phyloP scores from a whole-genome alignment of 257 asterid species.

The Petunia secreta region DNA sequence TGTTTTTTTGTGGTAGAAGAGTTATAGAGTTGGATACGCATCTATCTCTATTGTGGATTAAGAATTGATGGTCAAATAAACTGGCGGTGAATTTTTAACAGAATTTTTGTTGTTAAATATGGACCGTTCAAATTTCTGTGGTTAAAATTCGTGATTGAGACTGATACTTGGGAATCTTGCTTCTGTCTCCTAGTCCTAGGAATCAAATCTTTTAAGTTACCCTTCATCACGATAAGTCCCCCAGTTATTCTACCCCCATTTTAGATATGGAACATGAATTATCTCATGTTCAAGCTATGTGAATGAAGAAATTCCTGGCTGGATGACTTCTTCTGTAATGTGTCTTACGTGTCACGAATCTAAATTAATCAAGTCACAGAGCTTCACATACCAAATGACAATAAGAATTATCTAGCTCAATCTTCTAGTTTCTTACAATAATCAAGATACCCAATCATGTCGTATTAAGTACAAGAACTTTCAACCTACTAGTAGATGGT shows the following conservation, averaged over 20 bases:
- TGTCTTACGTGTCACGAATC: too few species aligned
- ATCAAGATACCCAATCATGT: neutral
- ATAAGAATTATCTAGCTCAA: neutral
- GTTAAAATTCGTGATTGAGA: conserved; percentile 2
- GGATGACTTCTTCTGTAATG: too few species aligned
- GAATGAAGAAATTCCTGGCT: too few species aligned
- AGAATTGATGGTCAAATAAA: conserved; percentile 14
- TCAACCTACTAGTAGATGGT: too few species aligned
- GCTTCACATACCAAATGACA: too few species aligned
- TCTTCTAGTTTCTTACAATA: neutral
- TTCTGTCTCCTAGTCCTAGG: neutral
- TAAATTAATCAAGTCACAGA: too few species aligned
- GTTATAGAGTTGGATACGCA: conserved; percentile 1
- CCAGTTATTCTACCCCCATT: neutral
- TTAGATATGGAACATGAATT: neutral
- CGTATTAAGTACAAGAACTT: neutral
- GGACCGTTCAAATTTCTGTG: neutral
- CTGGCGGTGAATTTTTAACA: neutral
- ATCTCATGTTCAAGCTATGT: neutral
- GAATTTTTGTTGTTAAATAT: neutral
- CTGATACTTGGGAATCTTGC: neutral
- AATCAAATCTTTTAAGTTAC: neutral
- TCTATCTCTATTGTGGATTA: neutral
- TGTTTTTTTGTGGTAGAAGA: neutral
- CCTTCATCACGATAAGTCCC: neutral